Evolutionary conservation across 176 grass and related monocot genomes (phyloP).

Genomic region (Tuctoria greenei): DNA sequence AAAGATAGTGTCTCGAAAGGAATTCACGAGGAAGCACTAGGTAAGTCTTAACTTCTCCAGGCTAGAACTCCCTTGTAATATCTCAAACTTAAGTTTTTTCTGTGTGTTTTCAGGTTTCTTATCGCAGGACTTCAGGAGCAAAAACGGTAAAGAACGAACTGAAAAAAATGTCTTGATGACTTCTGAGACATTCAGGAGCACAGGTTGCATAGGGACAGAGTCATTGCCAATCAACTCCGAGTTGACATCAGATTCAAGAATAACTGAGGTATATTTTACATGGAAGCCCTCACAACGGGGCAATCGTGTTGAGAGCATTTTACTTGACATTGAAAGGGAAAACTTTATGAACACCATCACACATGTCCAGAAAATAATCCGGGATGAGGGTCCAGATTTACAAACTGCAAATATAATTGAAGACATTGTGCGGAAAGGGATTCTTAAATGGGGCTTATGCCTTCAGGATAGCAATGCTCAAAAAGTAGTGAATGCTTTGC

Average conservation of each 20-base stretch:
- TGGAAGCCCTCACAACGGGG: slow-evolving; percentile 33
- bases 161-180: slow-evolving; percentile 21
- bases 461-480: slow-evolving; percentile 44
- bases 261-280: slow-evolving; percentile 30
- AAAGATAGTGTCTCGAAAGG: neutral
- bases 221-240: slow-evolving; percentile 21
- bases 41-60: slow-evolving; percentile 35
- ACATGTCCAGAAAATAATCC: slow-evolving; percentile 43
- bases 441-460: slow-evolving; percentile 35
- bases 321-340: slow-evolving; percentile 44
- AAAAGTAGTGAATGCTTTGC: slow-evolving; percentile 42
- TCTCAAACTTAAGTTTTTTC: slow-evolving; percentile 13
- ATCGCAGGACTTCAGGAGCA: slow-evolving; percentile 28
- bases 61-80: slow-evolving; percentile 15
- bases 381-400: slow-evolving; percentile 19
- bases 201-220: neutral
- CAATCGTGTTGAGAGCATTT: slow-evolving; percentile 34
- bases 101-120: slow-evolving; percentile 38
- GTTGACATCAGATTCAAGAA: slow-evolving; percentile 23
- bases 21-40: slow-evolving; percentile 17
- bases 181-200: slow-evolving; percentile 25
- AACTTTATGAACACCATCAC: slow-evolving; percentile 43
- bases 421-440: slow-evolving; percentile 31
- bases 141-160: slow-evolving; percentile 15
- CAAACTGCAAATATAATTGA: slow-evolving; percentile 47